Conservation (phyloP, 352 stramenopile genomes). For the Globisporangium parvum region DNA sequence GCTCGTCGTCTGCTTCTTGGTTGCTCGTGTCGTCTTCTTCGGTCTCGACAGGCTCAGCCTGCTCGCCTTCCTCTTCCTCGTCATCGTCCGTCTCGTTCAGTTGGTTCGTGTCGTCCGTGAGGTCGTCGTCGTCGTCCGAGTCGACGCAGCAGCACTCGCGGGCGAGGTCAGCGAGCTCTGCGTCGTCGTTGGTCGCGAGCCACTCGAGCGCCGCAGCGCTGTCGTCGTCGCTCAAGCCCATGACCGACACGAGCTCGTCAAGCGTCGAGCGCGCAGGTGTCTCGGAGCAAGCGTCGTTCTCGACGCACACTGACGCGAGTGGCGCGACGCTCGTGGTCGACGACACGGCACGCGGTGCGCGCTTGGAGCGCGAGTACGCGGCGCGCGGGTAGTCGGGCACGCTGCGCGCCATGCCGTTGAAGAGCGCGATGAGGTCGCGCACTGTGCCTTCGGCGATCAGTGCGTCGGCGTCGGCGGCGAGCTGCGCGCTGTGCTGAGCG, state of each 20-base stretch:
- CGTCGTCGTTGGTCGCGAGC: background rate
- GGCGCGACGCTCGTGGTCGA: background rate
- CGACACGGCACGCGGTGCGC: background rate
- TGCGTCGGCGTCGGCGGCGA: background rate
- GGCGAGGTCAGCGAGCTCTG: background rate
- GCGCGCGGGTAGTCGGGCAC: slow-evolving; percentile 8
- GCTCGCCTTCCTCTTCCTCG: background rate
- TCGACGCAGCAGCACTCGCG: background rate
- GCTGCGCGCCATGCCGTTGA: slow-evolving; percentile 13
- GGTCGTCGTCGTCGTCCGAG: background rate
- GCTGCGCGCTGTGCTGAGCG: background rate
- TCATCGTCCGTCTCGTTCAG: background rate
- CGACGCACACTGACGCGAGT: background rate
- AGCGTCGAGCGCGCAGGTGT: too few relatives aligned
- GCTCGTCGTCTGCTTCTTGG: background rate
- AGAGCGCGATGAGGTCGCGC: slow-evolving; percentile 7
- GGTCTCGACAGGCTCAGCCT: too few relatives aligned
- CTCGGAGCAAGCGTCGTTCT: background rate
- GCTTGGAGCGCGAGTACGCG: slow-evolving; percentile 7
- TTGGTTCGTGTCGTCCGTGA: background rate
- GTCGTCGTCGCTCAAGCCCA: too few relatives aligned
- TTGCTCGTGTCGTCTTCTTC: background rate
- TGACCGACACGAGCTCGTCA: too few relatives aligned
- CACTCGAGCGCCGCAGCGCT: background rate
- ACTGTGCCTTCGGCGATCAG: slow-evolving; percentile 10